phyloP scores from a whole-genome alignment of 345 rosid genomes.

The Eucalyptus coolabah region DNA sequence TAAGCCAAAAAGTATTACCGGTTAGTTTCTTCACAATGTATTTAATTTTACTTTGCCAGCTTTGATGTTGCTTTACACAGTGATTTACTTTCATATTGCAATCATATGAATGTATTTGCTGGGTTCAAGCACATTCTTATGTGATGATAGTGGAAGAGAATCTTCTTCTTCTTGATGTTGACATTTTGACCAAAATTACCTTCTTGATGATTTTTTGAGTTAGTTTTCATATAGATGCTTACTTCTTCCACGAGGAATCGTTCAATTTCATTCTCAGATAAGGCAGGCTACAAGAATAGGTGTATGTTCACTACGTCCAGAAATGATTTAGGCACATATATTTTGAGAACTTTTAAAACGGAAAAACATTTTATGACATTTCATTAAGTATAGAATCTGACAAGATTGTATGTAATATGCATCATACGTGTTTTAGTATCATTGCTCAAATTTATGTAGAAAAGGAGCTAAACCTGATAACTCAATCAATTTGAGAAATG shows the following conservation, averaged over 20 bases:
- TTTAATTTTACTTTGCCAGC: background rate
- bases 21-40: background rate
- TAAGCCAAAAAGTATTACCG: conserved; percentile 13
- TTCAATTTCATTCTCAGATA: background rate
- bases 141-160: background rate
- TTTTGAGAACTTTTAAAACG: background rate
- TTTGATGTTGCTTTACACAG: background rate
- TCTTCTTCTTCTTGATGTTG: background rate
- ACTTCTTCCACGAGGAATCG: background rate
- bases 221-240: background rate
- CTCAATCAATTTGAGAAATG: background rate
- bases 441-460: background rate
- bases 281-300: background rate
- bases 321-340: background rate
- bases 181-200: background rate
- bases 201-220: background rate
- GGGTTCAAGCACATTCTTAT: background rate
- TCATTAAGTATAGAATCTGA: background rate
- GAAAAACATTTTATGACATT: background rate
- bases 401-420: background rate
- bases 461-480: background rate
- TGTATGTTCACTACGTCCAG: background rate
- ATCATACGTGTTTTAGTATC: background rate
- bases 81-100: background rate
- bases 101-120: background rate